Percentiles rank a stretch among this genome's conserved stretches.
phyloP scores from a whole-genome alignment of 495 filamentous ascomycete genomes.

The Parathielavia appendiculata region DNA sequence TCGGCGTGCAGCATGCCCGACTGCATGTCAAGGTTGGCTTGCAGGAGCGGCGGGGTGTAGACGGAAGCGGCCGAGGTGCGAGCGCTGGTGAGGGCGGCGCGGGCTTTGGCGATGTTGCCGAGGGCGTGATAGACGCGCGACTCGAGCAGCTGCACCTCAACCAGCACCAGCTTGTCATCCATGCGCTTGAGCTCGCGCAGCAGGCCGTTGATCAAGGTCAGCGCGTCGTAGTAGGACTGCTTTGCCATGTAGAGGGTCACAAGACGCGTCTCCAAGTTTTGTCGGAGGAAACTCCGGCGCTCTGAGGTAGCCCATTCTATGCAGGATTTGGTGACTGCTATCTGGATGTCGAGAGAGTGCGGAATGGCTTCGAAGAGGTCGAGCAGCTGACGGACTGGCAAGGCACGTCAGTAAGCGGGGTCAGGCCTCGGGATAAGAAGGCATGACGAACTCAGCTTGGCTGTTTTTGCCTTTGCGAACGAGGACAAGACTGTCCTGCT shows the following conservation, averaged over 20 bases:
- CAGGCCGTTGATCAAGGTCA: conserved; percentile 91
- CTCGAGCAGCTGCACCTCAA: conserved; percentile 98
- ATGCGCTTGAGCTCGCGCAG: conserved; percentile 94
- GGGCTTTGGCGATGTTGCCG: conserved; percentile 92
- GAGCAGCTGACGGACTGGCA: conserved; percentile 86
- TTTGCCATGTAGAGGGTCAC: conserved; percentile 93
- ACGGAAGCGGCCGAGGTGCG: conserved; percentile 93
- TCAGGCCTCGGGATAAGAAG: not conserved
- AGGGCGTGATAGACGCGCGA: conserved; percentile 96
- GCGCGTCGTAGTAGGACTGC: conserved; percentile 91
- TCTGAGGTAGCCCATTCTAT: conserved; percentile 98
- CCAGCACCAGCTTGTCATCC: conserved; percentile 95
- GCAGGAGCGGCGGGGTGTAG: conserved; percentile 90
- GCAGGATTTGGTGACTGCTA: conserved; percentile 89
- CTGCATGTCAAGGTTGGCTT: conserved; percentile 98
- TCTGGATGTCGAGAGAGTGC: conserved; percentile 87
- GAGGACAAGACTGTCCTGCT: conserved; percentile 87
- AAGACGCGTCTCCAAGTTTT: conserved; percentile 95
- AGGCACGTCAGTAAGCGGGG: conserved; percentile 6
- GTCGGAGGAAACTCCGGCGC: conserved; percentile 87
- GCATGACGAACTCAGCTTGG: conserved; percentile 75
- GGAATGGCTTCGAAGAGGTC: conserved; percentile 92
- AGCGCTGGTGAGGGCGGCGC: conserved; percentile 88
- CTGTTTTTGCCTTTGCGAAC: conserved; percentile 98
- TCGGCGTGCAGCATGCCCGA: conserved; percentile 97